Evolutionary conservation across 2,329 filamentous ascomycete species (phyloP), one percentile per base, ranked within the genome.

Genomic region (Stachybotrys echinatus): DNA sequence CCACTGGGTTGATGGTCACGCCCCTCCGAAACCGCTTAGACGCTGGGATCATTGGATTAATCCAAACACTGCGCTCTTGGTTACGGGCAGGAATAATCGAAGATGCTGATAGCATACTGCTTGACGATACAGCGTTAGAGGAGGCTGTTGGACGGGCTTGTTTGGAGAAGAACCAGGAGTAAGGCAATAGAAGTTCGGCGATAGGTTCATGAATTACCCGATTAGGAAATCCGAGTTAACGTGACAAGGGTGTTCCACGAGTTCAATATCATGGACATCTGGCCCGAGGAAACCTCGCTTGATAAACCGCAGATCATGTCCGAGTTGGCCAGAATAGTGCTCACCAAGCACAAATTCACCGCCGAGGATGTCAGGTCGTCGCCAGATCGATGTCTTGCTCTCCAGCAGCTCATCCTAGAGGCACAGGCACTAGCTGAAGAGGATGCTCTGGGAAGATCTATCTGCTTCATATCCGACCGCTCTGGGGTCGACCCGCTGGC

Each of bases 371-470:
- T 73, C 40, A 59, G 55, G 1, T 53, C 52, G 1, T 59, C 56
- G 1, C 60, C 63, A 0, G 37, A 50, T 4, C 54, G 62, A 12
- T 65, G 66, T 17, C 47, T 71, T 1, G 49, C 62, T n/a, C 55
- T 73, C 1, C 69, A 74, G 42, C 52, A 58, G 8, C 58, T 67
- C 39, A 74, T 73, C 40, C 58, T 74, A 2, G 55, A 63, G 22
- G 67, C 63, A 2, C 70, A 74, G 46, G 55, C 55, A 38, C 21
- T 54, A 2, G 61, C 63, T 0, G 70, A 73, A 55, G 40, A 38
- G 5, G 53, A 56, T 6, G 57, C 50, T 3, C 42, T 60, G 18
- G 64, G 65, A 50, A 52, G 8, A 45, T 58, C 23, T 67, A 67
- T 47, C 62, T 65, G 2, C 60, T 64, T 2, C 40, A 51, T n/a